These are phyloP conservation scores for Nicotiana paniculata DNA, from an alignment of 257 asterid species.

Conservation along the genomic window DNA sequence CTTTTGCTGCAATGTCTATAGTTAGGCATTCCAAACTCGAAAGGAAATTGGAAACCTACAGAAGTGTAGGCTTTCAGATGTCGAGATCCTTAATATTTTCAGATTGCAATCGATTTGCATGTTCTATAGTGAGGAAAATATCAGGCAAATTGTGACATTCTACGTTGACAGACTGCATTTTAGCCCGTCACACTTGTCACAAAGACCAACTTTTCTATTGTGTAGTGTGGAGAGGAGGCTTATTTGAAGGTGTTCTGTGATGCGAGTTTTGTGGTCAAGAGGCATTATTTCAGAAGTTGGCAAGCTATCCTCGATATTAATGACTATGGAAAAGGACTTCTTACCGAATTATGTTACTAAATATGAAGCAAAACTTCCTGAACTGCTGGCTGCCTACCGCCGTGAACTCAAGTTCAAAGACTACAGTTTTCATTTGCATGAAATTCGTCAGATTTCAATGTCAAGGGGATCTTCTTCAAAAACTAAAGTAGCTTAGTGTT, in stretches of 20 bases:
- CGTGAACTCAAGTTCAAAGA: neutral
- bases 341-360: neutral
- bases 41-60: neutral
- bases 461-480: neutral
- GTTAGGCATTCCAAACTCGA: neutral
- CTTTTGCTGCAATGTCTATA: neutral
- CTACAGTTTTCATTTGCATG: neutral
- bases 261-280: constrained; percentile 7
- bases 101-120: neutral
- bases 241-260: constrained; percentile 5
- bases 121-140: neutral
- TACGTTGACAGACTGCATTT: neutral
- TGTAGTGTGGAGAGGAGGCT: constrained; percentile 2
- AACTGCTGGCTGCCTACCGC: neutral
- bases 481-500: neutral
- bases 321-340: neutral
- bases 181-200: neutral
- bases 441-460: neutral
- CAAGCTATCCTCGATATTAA: neutral
- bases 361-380: constrained; percentile 6
- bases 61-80: constrained; percentile 4
- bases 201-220: neutral
- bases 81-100: neutral
- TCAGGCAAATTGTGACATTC: constrained; percentile 3
- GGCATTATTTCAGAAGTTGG: neutral